Evolutionary conservation across 83 land plant genomes (phyloP).

Genomic region (Picea abies): DNA sequence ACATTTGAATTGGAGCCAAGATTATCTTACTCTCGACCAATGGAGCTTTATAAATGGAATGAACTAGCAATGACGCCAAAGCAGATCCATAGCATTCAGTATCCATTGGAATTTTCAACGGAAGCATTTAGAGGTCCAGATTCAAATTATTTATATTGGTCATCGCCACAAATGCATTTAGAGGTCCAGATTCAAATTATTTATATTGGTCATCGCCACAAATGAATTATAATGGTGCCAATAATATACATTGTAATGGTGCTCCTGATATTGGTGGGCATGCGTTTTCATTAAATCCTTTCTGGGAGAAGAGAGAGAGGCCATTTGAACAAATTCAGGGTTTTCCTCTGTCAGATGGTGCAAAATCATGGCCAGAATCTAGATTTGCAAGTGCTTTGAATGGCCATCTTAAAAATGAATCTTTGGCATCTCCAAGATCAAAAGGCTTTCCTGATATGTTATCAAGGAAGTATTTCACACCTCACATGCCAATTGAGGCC

Average conservation of each 20-base stretch:
- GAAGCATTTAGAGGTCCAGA: not conserved
- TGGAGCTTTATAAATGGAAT: not conserved
- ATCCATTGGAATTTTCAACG: not conserved
- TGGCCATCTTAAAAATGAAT: not conserved
- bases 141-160: not conserved
- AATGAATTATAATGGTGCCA: not conserved
- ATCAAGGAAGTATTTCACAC: slow-evolving; percentile 23
- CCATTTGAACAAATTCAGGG: not conserved
- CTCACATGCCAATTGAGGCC: slow-evolving; percentile 44
- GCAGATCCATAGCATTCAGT: not conserved
- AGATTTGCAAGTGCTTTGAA: not conserved
- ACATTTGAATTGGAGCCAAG: not conserved
- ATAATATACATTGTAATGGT: not conserved
- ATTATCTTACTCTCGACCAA: not conserved
- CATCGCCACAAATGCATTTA: not conserved
- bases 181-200: not conserved
- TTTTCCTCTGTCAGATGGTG: not conserved
- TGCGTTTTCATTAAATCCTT: not conserved
- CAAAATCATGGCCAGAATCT: slow-evolving; percentile 8
- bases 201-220: not conserved
- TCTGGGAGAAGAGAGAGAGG: not conserved
- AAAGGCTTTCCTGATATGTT: not conserved
- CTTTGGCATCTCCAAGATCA: not conserved
- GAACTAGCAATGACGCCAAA: not conserved
- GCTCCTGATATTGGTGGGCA: not conserved